A percentile compares a stretch with the other conserved stretches of the same genome.
Conservation (phyloP, 208 protist species). For the Acanthamoeba castellanii region DNA sequence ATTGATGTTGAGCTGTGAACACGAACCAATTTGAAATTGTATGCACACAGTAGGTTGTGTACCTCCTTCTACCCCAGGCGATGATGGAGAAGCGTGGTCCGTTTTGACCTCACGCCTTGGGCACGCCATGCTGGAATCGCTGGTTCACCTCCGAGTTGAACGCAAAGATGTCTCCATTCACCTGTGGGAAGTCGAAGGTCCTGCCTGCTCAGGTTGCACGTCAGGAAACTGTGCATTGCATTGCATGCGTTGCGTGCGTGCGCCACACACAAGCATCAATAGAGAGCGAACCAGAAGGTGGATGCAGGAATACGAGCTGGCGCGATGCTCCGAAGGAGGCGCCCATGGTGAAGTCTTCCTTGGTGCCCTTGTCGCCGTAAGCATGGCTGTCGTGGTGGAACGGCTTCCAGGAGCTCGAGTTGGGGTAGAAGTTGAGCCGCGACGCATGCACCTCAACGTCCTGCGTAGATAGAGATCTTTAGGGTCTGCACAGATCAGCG, state of each 20-base stretch:
- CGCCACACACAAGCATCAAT: not conserved
- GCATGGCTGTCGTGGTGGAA: conserved; percentile 95
- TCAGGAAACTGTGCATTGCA: not conserved
- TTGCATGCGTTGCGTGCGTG: not conserved
- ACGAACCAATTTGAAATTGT: too few species aligned
- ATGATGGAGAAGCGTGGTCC: conserved; percentile 94
- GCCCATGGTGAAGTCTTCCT: conserved; percentile 95
- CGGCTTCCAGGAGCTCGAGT: conserved; percentile 94
- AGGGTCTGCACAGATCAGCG: too few species aligned
- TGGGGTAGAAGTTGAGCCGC: conserved; percentile 94
- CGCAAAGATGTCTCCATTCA: conserved; percentile 94
- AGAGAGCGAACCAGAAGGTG: conserved; percentile 85
- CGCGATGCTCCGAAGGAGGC: conserved; percentile 92
- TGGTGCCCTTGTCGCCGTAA: conserved; percentile 87
- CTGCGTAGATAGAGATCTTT: conserved; percentile 89
- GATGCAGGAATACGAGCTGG: conserved; percentile 93
- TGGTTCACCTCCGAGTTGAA: conserved; percentile 94
- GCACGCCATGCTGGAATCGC: conserved; percentile 94
- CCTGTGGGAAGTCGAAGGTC: conserved; percentile 94
- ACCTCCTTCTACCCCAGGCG: conserved; percentile 91
- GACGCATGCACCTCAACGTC: conserved; percentile 94
- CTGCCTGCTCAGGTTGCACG: not conserved
- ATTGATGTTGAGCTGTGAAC: not conserved
- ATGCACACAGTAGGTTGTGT: conserved; percentile 70
- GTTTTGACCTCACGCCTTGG: conserved; percentile 83